Evolutionary conservation across 352 stramenopile species (phyloP).

Genomic region (Globisporangium nodosum): DNA sequence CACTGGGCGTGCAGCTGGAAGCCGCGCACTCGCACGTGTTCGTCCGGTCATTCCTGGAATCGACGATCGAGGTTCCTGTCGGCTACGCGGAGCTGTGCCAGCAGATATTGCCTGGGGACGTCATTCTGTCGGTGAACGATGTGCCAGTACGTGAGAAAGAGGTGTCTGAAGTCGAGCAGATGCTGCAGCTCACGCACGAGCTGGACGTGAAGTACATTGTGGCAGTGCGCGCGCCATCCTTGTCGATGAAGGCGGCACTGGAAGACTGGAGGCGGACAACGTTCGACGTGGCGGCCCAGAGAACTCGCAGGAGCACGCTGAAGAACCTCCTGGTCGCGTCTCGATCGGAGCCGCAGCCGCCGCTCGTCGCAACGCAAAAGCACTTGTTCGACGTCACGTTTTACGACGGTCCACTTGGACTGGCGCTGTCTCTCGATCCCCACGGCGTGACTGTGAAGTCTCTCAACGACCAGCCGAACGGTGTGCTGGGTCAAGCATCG

Average conservation of each 20-base stretch:
- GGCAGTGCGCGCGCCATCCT: slow-evolving; percentile 28
- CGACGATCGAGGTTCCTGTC: slow-evolving; percentile 17
- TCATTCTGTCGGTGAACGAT: slow-evolving; percentile 51
- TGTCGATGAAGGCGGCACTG: slow-evolving; percentile 31
- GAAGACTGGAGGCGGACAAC: slow-evolving; percentile 22
- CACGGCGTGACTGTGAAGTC: slow-evolving; percentile 74
- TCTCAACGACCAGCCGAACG: slow-evolving; percentile 62
- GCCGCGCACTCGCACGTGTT: slow-evolving; percentile 32
- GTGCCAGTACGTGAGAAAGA: slow-evolving; percentile 18
- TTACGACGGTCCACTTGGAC: slow-evolving; percentile 56
- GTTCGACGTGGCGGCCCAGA: slow-evolving; percentile 25
- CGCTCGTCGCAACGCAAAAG: slow-evolving; percentile 4
- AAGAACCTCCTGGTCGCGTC: slow-evolving; percentile 14
- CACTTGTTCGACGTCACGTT: slow-evolving; percentile 63
- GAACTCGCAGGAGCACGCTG: slow-evolving; percentile 20
- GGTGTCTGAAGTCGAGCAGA: slow-evolving; percentile 30
- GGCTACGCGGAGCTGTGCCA: slow-evolving; percentile 48
- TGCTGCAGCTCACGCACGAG: slow-evolving; percentile 22
- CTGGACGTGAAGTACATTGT: slow-evolving; percentile 29
- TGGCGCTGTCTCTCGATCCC: slow-evolving; percentile 65
- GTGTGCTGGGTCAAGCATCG: slow-evolving; percentile 65
- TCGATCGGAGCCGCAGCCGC: neutral
- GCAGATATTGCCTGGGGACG: slow-evolving; percentile 65
- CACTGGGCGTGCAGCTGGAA: slow-evolving; percentile 34
- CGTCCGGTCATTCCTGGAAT: slow-evolving; percentile 34